Evolutionary conservation across 1,284 basidiomycete genomes (phyloP), one percentile per base, ranked within the genome.

Genomic region (Papiliotrema terrestris): DNA sequence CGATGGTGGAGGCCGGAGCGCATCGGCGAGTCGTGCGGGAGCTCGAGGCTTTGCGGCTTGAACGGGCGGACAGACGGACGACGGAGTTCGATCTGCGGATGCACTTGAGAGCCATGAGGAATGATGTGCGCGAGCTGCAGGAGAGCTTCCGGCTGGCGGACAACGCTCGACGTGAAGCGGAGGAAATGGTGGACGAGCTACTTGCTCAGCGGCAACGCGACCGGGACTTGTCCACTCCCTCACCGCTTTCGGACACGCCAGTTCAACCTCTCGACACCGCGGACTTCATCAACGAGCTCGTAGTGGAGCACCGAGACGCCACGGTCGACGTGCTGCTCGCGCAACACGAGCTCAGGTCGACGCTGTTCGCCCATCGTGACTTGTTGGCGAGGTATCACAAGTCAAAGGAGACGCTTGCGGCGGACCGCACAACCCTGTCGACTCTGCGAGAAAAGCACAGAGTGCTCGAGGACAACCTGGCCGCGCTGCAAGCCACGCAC

Each of bases 371-470:
- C 2, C 49, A 59, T n/a, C 20, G 47, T 22, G 51, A 57, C 17
- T 59, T 65, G 14, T 9, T 41, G 8, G 6, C 51, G 8, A 42
- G 53, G 8, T 55, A 51, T 19, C 35, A 54, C 6, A 32, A 32
- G 26, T 58, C 51, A 8, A 38, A 29, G 14, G 38, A 44, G 2
- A 41, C n/a, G 3, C 53, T 62, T 14, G 11, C 25, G 0, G 46
- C 57, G 2, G 43, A 51, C 22, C 47, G 55, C 11, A 13, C 38
- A 3, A 43, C 51, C 11, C 49, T 61, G 3, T 42, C 48, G 8
- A 49, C 57, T 8, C 49, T 65, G 1, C 59, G 59, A 45, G 37
- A 47, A 4, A 55, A 56, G 4, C 57, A 62, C 45, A 38, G 47
- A 0, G 45, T 56, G 3, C 50, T 64, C 8, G 35, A 59, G 19